Conservation (phyloP, 768 basidiomycete genomes). For the Hygrocybe punicea region DNA sequence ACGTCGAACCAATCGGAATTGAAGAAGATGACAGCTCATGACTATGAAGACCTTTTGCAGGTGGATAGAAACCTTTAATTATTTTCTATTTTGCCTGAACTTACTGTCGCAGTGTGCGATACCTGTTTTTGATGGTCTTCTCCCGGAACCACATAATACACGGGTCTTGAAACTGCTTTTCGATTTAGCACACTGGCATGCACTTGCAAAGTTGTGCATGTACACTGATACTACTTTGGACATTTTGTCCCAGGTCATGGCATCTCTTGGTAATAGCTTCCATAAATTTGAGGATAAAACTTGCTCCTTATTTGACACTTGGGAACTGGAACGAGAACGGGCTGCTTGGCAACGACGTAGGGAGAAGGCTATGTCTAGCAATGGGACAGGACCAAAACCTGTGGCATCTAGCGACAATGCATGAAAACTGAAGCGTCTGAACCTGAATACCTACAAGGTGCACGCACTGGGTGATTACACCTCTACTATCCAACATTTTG, state of each 20-base stretch:
- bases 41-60: conserved; percentile 25
- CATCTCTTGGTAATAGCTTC: background rate
- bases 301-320: conserved; percentile 2
- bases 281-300: conserved; percentile 1
- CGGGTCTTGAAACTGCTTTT: conserved; percentile 2
- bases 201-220: conserved; percentile 4
- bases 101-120: background rate
- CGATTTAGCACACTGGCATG: conserved; percentile 1
- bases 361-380: background rate
- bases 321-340: background rate
- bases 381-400: background rate
- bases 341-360: no score
- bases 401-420: background rate
- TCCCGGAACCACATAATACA: conserved; percentile 5
- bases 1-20: conserved; percentile 16
- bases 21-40: conserved; percentile 24
- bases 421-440: conserved; percentile 10
- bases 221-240: conserved; percentile 6
- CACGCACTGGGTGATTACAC: conserved; percentile 30
- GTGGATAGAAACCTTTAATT: background rate
- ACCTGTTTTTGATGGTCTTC: conserved; percentile 8
- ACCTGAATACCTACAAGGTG: conserved; percentile 27
- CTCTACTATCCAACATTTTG: background rate
- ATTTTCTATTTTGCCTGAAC: background rate
- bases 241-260: background rate